Conservation (phyloP, 2,329 filamentous ascomycete species). For the Coleophoma eucalyptorum region DNA sequence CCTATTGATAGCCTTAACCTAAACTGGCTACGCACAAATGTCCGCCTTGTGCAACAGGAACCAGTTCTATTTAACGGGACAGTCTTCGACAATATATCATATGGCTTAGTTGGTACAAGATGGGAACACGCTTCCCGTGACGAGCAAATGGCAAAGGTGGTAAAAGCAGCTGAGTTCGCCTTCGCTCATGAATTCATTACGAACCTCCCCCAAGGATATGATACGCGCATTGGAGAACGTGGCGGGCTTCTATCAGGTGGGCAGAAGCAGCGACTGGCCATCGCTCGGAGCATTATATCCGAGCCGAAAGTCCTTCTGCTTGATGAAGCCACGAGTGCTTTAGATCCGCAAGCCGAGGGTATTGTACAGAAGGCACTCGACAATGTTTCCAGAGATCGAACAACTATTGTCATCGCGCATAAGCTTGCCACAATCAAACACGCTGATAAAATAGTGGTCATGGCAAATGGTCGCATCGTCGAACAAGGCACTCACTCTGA, state of each 20-base stretch:
- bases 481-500: conserved; percentile 89
- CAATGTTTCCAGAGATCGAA: not conserved
- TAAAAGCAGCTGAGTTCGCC: conserved; percentile 38
- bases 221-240: conserved; percentile 29
- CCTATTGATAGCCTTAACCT: conserved; percentile 42
- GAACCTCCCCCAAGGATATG: conserved; percentile 47
- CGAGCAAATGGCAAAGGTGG: conserved; percentile 43
- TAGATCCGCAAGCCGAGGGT: conserved; percentile 73
- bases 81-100: conserved; percentile 49
- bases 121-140: conserved; percentile 44
- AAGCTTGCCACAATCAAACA: conserved; percentile 90
- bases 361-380: conserved; percentile 70
- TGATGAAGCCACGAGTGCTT: conserved; percentile 74
- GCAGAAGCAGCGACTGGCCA: conserved; percentile 66
- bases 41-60: conserved; percentile 90
- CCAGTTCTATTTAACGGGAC: conserved; percentile 50
- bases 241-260: conserved; percentile 6
- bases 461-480: conserved; percentile 79
- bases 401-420: conserved; percentile 26
- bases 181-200: conserved; percentile 35
- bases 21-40: conserved; percentile 56
- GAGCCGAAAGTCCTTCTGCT: conserved; percentile 81
- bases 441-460: conserved; percentile 94
- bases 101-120: conserved; percentile 42
- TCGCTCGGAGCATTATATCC: conserved; percentile 81